phyloP scores from a whole-genome alignment of 352 stramenopile genomes.

The Elongisporangium undulatum region DNA sequence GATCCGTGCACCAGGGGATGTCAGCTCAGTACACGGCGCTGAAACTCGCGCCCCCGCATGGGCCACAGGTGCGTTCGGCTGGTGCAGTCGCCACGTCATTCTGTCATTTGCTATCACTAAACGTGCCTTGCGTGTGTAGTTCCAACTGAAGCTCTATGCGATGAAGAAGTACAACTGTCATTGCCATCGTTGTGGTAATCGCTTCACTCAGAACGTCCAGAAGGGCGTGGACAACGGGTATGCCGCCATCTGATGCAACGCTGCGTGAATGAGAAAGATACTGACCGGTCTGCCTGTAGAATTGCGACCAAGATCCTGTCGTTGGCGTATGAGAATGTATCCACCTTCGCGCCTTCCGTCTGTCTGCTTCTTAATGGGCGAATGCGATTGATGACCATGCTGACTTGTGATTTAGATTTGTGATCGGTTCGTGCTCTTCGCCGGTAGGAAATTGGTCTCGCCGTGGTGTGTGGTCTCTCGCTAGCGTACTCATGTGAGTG shows the following conservation, averaged over 20 bases:
- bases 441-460: slow-evolving; percentile 31
- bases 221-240: slow-evolving; percentile 89
- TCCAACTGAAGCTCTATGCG: slow-evolving; percentile 79
- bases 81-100: background rate
- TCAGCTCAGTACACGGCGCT: slow-evolving; percentile 53
- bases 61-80: slow-evolving; percentile 48
- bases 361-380: slow-evolving; percentile 3
- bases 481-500: background rate
- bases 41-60: slow-evolving; percentile 66
- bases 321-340: slow-evolving; percentile 80
- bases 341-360: slow-evolving; percentile 1
- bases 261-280: too few relatives aligned
- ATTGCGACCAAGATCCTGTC: slow-evolving; percentile 87
- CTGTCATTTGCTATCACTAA: background rate
- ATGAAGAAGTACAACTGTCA: slow-evolving; percentile 83
- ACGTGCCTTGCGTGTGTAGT: slow-evolving; percentile 25
- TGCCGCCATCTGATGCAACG: too few relatives aligned
- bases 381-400: slow-evolving; percentile 8
- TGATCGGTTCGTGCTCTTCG: slow-evolving; percentile 80
- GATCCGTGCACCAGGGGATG: slow-evolving; percentile 24
- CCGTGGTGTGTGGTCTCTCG: background rate
- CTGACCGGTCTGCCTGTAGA: too few relatives aligned
- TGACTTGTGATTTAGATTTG: slow-evolving; percentile 41
- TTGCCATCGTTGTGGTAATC: slow-evolving; percentile 52
- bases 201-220: slow-evolving; percentile 76